Evolutionary conservation across 371 early-diverging fungal genomes (phyloP), one percentile per base, ranked within the genome.

Genomic region (Mucor plumbeus): DNA sequence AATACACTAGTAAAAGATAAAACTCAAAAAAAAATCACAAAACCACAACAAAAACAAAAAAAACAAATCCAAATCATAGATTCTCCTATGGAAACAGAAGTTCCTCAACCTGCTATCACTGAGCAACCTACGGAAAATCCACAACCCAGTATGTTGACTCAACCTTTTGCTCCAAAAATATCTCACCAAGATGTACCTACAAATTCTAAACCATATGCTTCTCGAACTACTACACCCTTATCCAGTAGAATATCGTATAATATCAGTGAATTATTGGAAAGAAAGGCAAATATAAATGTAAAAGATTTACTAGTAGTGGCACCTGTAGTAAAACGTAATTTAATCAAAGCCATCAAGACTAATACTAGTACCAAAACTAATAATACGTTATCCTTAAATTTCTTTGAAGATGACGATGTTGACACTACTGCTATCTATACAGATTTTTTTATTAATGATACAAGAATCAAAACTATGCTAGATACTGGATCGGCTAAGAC

Each of bases 401-500:
- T 39, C 7, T 36, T 47, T 1, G 63, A 62, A 39, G 63, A 62
- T 26, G 63, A 39, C 5, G 63, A 62, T 39, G 38, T 53, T 7
- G 35, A 62, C 38, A 62, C 63, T 13, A 62, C 63, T 13, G 63
- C 63, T 0, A 39, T 53, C 0, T 62, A 62, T 34, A 26, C 63
- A 0, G 38, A 62, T 2, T 31, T 61, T 15, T 34, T 17, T 35
- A 48, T 61, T 11, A 19, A 19, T 1, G n/a, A 61, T 7, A 17
- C 7, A 3, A 34, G 10, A 11, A 17, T 56, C n/a, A 39, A 17
- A 31, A 35, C 43, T 0, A 21, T 65, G 13, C 5, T 65, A 3
- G 65, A 65, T 31, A 47, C 48, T 19, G 65, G 65, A 3, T 41
- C 58, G 26, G 44, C 59, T 0, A 65, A 48, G 26, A 48, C 65